phyloP scores from a whole-genome alignment of 2,329 filamentous ascomycete genomes.

The Cercospora canescens region DNA sequence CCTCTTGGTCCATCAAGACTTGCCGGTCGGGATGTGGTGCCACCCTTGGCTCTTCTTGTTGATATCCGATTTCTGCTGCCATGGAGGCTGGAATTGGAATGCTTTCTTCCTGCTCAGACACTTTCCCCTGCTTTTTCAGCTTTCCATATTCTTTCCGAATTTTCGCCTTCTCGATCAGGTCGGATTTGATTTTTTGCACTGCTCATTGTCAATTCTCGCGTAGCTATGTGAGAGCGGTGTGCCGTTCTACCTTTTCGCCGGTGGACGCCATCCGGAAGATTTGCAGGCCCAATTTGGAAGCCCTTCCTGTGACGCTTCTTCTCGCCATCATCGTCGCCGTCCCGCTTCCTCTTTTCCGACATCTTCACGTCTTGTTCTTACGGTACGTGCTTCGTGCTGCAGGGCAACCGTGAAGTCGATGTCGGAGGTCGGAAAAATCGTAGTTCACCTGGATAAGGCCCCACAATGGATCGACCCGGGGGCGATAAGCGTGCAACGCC shows the following conservation, averaged over 20 bases:
- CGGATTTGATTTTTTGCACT: slow-evolving; percentile 87
- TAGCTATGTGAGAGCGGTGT: not conserved
- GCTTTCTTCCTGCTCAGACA: slow-evolving; percentile 28
- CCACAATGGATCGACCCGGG: not conserved
- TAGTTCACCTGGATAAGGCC: slow-evolving; percentile 1
- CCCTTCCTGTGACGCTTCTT: slow-evolving; percentile 62
- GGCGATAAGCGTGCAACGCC: not conserved
- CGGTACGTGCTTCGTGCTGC: not conserved
- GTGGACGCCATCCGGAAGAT: slow-evolving; percentile 87
- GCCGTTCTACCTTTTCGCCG: slow-evolving; percentile 64
- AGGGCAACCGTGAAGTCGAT: not conserved
- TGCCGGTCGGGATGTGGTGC: slow-evolving; percentile 49
- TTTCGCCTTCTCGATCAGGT: slow-evolving; percentile 89
- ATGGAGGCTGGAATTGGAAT: slow-evolving; percentile 35
- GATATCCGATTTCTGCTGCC: slow-evolving; percentile 25
- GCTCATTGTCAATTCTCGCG: slow-evolving; percentile 1
- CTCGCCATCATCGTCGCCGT: slow-evolving; percentile 17
- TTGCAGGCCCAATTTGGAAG: slow-evolving; percentile 84
- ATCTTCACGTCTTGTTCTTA: slow-evolving; percentile 9
- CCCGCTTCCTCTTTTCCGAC: slow-evolving; percentile 26
- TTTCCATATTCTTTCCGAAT: slow-evolving; percentile 91
- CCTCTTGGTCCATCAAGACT: slow-evolving; percentile 31
- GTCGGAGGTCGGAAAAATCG: not conserved
- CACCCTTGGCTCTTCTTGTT: slow-evolving; percentile 36
- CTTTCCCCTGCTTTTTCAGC: slow-evolving; percentile 62